Evolutionary conservation across 495 filamentous ascomycete species (phyloP), one percentile per base, ranked within the genome.

Genomic region (Penicillium bialowiezense): DNA sequence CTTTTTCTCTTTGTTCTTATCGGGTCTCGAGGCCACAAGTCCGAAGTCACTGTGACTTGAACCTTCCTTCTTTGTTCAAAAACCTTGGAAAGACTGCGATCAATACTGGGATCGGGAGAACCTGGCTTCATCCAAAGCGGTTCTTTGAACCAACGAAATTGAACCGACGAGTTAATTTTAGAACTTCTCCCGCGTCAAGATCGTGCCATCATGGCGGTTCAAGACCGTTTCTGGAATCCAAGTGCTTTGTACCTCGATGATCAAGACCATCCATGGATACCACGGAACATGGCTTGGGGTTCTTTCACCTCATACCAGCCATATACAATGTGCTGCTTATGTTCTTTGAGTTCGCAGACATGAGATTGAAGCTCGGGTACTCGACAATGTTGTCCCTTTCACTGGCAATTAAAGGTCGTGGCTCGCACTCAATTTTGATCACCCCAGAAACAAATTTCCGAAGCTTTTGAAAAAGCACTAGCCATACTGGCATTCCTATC

Each of bases 321-420:
- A 8, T 23, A 15, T 40, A 39, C 35, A 48, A 48, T 40, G 21
- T 10, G 19, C 17, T 37, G 28, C 26, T 32, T 7, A 14, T 9
- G 14, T 24, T 47, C 23, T 35, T 36, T 45, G 7, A 5, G 7
- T 3, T 18, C 2, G 6, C 6, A 19, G 14, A 13, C 12, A 40
- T 21, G 24, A 17, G 13, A 23, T 40, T 48, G 15, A 40, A 3
- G 13, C 26, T 12, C 7, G 12, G 9, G 15, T 5, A 7, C 7
- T 32, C 12, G 26, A 48, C 35, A 40, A 48, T 32, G 44, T 8
- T 7, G 31, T 31, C 7, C 13, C 15, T 4, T n/a, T 40, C 18
- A 24, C 21, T 31, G 34, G 38, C 28, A 34, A 39, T 48, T 48
- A 48, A 48, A 48, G 24, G 9, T 14, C 17, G n/a, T 14, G 19